Evolutionary conservation across 331 rosid species (phyloP), one percentile per base, ranked within the genome.

Genomic region (Acacia pycnantha): DNA sequence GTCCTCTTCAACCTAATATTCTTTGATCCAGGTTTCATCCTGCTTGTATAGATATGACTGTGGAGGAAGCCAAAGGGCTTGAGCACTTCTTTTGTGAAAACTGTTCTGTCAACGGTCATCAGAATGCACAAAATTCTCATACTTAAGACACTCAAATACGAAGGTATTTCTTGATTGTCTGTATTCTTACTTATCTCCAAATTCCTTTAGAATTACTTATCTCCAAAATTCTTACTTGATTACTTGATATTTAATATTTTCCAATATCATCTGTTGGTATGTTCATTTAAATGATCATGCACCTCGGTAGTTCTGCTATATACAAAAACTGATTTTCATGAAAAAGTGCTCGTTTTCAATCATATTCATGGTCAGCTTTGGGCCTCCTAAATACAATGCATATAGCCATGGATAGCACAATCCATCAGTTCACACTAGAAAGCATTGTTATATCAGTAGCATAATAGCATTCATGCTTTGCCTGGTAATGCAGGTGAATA

Each of bases 1-100:
- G 19, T 89, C 66, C 82, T 69, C 31, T 40, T 81, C 64, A 81
- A 65, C 91, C 77, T 85, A 65, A 74, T 80, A 48, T 84, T 88
- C 88, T 86, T 86, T 37, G 83, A 85, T 95, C 82, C 92, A 96
- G 99, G 99, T 96, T 96, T 84, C 99, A 96, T 85, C 99, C 99
- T 85, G 90, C 90, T 81, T 96, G 99, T 90, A 92, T 96, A 91
- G 97, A 94, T 90, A 96, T 96, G 99, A 90, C 92, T 64, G 90
- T 84, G 72, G 97, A 96, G 87, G 98, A 96, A 89, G 98, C 99
- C 43, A 79, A 90, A 82, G 87, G 93, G 82, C 94, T 96, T 24
- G 99, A 96, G 56, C 92, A 91, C 89, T 96, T 96, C 89, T 96
- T 85, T 80, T 96, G 99, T 81, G 99, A 94, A 90, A 74, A 85